A percentile compares a stretch with the other conserved stretches of the same genome.
These are phyloP conservation scores for Penicillium dipodomyicola DNA, from an alignment of 495 filamentous ascomycete species.

Conservation along the genomic window DNA sequence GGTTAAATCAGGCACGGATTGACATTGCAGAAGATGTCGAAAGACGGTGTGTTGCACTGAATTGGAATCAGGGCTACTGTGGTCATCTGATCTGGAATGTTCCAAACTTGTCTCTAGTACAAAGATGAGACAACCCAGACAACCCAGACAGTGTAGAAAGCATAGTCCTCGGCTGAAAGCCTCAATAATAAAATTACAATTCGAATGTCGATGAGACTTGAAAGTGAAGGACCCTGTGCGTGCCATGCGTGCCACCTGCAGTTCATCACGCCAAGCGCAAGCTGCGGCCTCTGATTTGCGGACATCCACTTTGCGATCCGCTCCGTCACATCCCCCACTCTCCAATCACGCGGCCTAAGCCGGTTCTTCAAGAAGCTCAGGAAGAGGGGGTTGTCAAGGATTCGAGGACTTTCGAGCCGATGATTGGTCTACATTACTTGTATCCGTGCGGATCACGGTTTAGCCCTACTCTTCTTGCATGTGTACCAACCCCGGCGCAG, in stretches of 20 bases:
- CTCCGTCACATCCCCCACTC: constrained; percentile 24
- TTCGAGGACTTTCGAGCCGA: background rate
- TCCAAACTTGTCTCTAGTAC: constrained; percentile 16
- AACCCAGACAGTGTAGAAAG: constrained; percentile 1
- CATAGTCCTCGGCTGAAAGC: background rate
- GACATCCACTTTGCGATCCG: constrained; percentile 20
- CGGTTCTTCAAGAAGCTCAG: constrained; percentile 19
- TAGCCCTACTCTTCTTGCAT: constrained; percentile 2
- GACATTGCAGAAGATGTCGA: background rate
- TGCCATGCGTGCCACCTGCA: constrained; percentile 25
- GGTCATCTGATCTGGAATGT: constrained; percentile 22
- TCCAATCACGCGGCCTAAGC: constrained; percentile 25
- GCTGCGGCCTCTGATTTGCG: constrained; percentile 22
- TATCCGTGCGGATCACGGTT: constrained; percentile 28
- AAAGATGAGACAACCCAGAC: background rate
- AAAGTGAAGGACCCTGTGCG: constrained; percentile 12
- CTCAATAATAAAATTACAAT: constrained; percentile 8
- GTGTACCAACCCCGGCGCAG: constrained; percentile 15
- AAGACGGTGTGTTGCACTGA: constrained; percentile 5
- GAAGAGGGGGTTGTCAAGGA: constrained; percentile 17
- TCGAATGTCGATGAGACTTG: constrained; percentile 19
- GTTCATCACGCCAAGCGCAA: constrained; percentile 28
- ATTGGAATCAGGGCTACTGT: constrained; percentile 12
- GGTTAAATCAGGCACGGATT: background rate
- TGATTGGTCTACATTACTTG: constrained; percentile 20